Base-by-base conservation (phyloP, 805 yeast genomes). In the Candida sonorensis region DNA sequence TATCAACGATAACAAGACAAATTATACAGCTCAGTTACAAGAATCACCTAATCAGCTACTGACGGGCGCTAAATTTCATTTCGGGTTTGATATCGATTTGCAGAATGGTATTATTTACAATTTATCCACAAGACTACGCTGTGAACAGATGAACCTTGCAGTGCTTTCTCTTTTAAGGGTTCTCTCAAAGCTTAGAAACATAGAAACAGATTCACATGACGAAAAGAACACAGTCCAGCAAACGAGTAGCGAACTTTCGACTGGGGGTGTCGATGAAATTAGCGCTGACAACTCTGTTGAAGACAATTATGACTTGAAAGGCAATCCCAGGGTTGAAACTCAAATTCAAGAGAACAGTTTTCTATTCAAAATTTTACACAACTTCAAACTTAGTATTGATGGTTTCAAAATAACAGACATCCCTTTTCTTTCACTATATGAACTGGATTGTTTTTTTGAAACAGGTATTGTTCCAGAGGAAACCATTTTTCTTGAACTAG, bases 361-460 rank as follows among this genome's bases (percentile, higher is more conserved):
- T 14, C 13, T 50, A 11, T 37, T 39, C 15, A 40, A 45, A 10
- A 13, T 51, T n/a, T 27, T 57, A 14, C 39, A 46, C 17, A 45
- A 45, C 13, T 38, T 46, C 10, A 44, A 38, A 24, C 10, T 55
- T 10, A 36, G 45, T 8, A 26, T 55, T 5, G 48, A 52, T 20
- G 37, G 40, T 7, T 26, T 57, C 7, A 34, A 33, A 5, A 31
- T 57, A 10, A 41, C 44, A 4, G 50, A 53, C 16, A 42, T 57
- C 11, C 60, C 61, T 1, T 15, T 57, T 10, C 21, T 46, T 5
- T 26, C 48, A 10, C 3, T 30, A 4, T 11, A 25, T 5, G 44
- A 41, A 21, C 17, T 52, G 3, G 23, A 35, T 4, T 10, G 31
- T 8, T 22, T 40, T 8, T 15, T 38, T 7, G 17, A 27, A 4